Conservation (phyloP, 1,284 basidiomycete species). For the Microbotryum saponariae region DNA sequence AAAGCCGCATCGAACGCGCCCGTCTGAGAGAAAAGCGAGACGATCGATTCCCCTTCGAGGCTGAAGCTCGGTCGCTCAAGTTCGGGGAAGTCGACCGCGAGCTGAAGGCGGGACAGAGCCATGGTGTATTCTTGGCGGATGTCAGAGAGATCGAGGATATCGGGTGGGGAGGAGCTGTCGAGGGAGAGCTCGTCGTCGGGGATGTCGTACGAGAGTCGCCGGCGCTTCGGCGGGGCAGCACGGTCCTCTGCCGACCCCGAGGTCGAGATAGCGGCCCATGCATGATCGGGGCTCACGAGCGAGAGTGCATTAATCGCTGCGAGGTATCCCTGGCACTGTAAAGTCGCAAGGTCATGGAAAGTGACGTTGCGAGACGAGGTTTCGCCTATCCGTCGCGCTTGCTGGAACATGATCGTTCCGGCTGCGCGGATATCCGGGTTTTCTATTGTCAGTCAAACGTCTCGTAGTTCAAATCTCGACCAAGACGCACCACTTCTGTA, state of each 20-base stretch:
- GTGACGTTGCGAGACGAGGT: conserved; percentile 43
- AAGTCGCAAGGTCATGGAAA: conserved; percentile 57
- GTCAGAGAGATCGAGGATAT: conserved; percentile 71
- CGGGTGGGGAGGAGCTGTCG: conserved; percentile 47
- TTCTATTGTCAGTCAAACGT: conserved; percentile 18
- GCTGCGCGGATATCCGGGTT: conserved; percentile 48
- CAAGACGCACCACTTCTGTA: conserved; percentile 67
- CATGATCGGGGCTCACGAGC: conserved; percentile 68
- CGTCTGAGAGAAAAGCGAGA: conserved; percentile 69
- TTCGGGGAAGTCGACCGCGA: conserved; percentile 41
- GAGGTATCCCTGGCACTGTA: conserved; percentile 71
- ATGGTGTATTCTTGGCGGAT: conserved; percentile 78
- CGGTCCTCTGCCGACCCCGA: conserved; percentile 16
- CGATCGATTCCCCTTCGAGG: conserved; percentile 61
- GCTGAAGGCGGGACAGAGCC: conserved; percentile 42
- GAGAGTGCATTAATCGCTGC: conserved; percentile 84
- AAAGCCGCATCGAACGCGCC: conserved; percentile 75
- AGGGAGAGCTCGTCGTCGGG: conserved; percentile 62
- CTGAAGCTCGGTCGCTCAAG: conserved; percentile 51
- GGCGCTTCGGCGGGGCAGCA: conserved; percentile 51
- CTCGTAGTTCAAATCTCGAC: neutral
- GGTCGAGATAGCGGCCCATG: conserved; percentile 63
- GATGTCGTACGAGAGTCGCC: conserved; percentile 64
- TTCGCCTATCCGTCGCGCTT: conserved; percentile 68
- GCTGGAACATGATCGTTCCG: conserved; percentile 86